Conservation (phyloP, 129 eudicot genomes). For the Flaveria linearis region DNA sequence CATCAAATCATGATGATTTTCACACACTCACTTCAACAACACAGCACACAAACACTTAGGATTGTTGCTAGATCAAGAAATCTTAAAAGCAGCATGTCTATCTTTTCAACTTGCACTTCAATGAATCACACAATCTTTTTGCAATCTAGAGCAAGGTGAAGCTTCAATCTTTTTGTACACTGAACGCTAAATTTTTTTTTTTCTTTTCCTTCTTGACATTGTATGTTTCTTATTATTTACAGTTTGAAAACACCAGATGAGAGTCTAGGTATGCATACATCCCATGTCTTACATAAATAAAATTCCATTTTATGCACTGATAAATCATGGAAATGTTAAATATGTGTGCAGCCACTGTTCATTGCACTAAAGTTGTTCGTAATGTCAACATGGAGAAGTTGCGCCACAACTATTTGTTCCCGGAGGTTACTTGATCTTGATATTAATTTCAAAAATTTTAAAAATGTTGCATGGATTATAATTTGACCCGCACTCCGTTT, state of each 20-base stretch:
- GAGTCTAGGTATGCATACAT: slow-evolving; percentile 41
- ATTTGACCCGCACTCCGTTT: slow-evolving; percentile 6
- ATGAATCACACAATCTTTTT: slow-evolving; percentile 34
- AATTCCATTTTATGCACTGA: background rate
- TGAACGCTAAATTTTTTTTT: background rate
- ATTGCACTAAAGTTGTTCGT: slow-evolving; percentile 59
- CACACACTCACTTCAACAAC: slow-evolving; percentile 36
- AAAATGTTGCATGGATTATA: slow-evolving; percentile 4
- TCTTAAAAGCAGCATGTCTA: slow-evolving; percentile 38
- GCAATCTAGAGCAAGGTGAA: slow-evolving; percentile 54
- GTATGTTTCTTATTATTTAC: slow-evolving; percentile 27
- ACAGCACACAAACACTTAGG: slow-evolving; percentile 14
- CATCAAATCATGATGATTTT: slow-evolving; percentile 22
- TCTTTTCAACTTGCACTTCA: slow-evolving; percentile 40
- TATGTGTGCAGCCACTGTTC: slow-evolving; percentile 38
- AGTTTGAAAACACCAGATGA: slow-evolving; percentile 50
- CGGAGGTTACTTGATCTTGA: slow-evolving; percentile 51
- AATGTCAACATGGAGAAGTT: slow-evolving; percentile 67
- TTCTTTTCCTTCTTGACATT: background rate
- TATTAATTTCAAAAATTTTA: slow-evolving; percentile 2
- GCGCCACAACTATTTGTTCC: slow-evolving; percentile 64
- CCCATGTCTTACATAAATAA: background rate
- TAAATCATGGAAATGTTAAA: slow-evolving; percentile 21
- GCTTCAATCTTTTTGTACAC: background rate
- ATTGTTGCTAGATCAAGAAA: slow-evolving; percentile 17